These are phyloP conservation scores for Magnusiomyces paraingens DNA, from an alignment of 1,139 yeast genomes.

Conservation along the genomic window DNA sequence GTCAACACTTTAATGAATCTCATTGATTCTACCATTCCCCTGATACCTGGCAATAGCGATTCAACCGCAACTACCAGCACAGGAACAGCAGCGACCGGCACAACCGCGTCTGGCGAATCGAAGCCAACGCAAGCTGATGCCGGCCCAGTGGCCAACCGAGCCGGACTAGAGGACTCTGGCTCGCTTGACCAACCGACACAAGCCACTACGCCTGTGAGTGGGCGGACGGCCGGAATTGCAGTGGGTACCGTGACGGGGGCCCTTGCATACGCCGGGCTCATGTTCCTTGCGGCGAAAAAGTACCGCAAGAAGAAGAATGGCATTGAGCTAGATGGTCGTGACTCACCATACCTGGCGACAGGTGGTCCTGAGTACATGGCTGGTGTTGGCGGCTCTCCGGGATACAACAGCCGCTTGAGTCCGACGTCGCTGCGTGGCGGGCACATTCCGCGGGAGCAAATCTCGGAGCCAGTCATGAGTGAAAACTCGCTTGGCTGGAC, in stretches of 20 bases:
- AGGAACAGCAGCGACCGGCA: conserved; percentile 14
- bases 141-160: conserved; percentile 2
- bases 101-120: conserved; percentile 3
- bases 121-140: not conserved
- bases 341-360: conserved; percentile 15
- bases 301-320: conserved; percentile 26
- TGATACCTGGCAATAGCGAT: conserved; percentile 23
- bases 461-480: conserved; percentile 37
- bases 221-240: conserved; percentile 35
- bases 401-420: not conserved
- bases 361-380: conserved; percentile 11
- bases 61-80: conserved; percentile 9
- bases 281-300: conserved; percentile 31
- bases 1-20: conserved; percentile 33
- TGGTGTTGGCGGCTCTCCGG: not conserved
- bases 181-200: conserved; percentile 32
- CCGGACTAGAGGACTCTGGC: conserved; percentile 24
- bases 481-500: conserved; percentile 39
- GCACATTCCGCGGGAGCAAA: conserved; percentile 22
- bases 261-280: conserved; percentile 31
- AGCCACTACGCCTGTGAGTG: conserved; percentile 23
- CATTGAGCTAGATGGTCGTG: conserved; percentile 14
- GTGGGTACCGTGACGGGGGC: conserved; percentile 37
- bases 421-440: conserved; percentile 7
- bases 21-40: conserved; percentile 36